Evolutionary conservation across 345 rosid species (phyloP), one percentile per base, ranked within the genome.

Genomic region (Hypericum perforatum): DNA sequence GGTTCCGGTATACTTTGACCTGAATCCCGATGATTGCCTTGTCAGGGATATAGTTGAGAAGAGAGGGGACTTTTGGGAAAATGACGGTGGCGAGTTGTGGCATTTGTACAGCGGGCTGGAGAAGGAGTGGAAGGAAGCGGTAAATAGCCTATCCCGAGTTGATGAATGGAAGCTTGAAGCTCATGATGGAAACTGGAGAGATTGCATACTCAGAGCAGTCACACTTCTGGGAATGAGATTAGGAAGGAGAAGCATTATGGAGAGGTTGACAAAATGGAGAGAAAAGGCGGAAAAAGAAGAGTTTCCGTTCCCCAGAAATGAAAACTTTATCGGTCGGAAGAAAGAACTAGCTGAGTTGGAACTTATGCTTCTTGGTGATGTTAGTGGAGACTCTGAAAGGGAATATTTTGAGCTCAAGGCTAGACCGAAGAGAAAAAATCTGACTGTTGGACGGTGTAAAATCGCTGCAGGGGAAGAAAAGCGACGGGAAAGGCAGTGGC

Each of bases 141-240:
- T 92, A 38, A 73, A 72, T 32, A 76, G 89, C 58, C 71, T 92
- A 16, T 72, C 79, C 6, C 75, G 85, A 3, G 82, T 75, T 56
- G 89, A 82, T 71, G 97, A 92, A 14, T 82, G 94, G 91, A 88
- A 89, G 68, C 82, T 88, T 38, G 94, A 88, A 70, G 95, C 97
- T 69, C 87, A 69, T 48, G 87, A 84, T 12, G 97, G 97, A 46
- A 77, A 79, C 50, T 88, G 95, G 97, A 84, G 97, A 74, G 94
- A 85, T 14, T 85, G 97, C 74, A 78, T 88, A 40, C 64, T 83
- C 59, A 76, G 79, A 48, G 77, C 89, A 0, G 91, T 89, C 49
- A 78, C 82, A 12, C 68, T 84, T 15, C 59, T 92, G 54, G 98
- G 95, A 0, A 73, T 67, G 79, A 67, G 72, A 70, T 73, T 92